Evolutionary conservation across 1,139 yeast genomes (phyloP).

Genomic region (Debaryomycetaceae sp.): DNA sequence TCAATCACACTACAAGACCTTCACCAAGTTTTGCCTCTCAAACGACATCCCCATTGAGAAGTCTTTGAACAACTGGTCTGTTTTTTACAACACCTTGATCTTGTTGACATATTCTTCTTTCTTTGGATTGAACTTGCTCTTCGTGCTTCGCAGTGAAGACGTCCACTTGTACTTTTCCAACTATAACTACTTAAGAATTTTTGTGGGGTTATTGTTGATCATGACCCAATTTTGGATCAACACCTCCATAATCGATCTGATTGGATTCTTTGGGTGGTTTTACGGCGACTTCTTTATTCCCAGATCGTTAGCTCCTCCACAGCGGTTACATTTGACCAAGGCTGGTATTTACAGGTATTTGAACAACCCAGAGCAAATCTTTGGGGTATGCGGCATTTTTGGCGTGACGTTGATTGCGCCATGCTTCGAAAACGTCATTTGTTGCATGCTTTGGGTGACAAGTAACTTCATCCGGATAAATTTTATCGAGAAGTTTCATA

Average conservation of each 20-base stretch:
- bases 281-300: conserved; percentile 84
- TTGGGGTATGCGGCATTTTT: conserved; percentile 84
- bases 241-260: conserved; percentile 63
- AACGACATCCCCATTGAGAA: conserved; percentile 65
- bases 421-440: conserved; percentile 47
- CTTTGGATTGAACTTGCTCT: conserved; percentile 36
- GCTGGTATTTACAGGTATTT: conserved; percentile 83
- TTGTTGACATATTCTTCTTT: conserved; percentile 44
- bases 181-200: conserved; percentile 54
- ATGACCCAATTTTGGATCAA: conserved; percentile 71
- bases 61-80: conserved; percentile 76
- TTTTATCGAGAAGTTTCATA: conserved; percentile 75
- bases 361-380: conserved; percentile 79
- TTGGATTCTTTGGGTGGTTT: conserved; percentile 87
- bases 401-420: conserved; percentile 67
- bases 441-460: conserved; percentile 66
- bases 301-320: conserved; percentile 24
- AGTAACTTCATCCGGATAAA: conserved; percentile 66
- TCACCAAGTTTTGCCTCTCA: conserved; percentile 64
- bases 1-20: conserved; percentile 61
- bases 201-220: conserved; percentile 52
- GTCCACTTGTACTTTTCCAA: conserved; percentile 24
- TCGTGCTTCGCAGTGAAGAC: conserved; percentile 13
- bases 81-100: conserved; percentile 55
- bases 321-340: conserved; percentile 55